Evolutionary conservation across 2,329 filamentous ascomycete species (phyloP), one percentile per base, ranked within the genome.

Genomic region (Hypocreales sp.): DNA sequence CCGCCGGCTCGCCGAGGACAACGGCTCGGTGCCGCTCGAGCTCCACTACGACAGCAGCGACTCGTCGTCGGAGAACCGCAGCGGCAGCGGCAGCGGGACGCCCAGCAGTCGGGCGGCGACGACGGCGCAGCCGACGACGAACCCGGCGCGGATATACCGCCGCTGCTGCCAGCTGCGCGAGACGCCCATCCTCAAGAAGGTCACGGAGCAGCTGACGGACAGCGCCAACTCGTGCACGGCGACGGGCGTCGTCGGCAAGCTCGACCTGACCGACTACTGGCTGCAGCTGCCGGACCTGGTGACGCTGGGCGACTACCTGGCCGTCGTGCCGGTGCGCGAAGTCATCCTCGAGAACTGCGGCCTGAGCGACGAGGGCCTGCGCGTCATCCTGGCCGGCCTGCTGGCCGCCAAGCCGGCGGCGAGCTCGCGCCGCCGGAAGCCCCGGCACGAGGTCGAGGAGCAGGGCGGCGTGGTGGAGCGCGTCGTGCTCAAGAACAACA

Each of bases 151-250:
- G 31, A 92, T 98, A 42, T 98, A 98, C 51, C 71, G 87, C 38
- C 68, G 90, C 45, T 95, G 90, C 48, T 95, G 90, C 47, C 87
- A 95, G 46, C 59, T 98, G 17, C 72, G 90, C 31, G 90, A 95
- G 53, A 92, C 84, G 0, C 82, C 84, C 0, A 86, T 94, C 28
- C 59, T 95, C 13, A 92, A 92, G 50, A 82, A 81, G 43, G 79
- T 98, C 25, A 87, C 82, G 0, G 82, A 92, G 42, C 84, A 94
- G 49, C 75, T 98, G 5, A 72, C 70, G 20, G 71, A 76, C 20
- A 65, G 75, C 1, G 64, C 68, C n/a, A 79, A 78, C 26, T 70
- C 64, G 17, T 63, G 74, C 8, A 51, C 67, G 2, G 62, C 73
- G 23, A 70, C 74, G 1, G 84, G 86, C n/a, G 67, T 82, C 10